A percentile compares a stretch with the other conserved stretches of the same genome.
Evolutionary conservation across 2,329 filamentous ascomycete species (phyloP).

Genomic region (Truncatella angustata): DNA sequence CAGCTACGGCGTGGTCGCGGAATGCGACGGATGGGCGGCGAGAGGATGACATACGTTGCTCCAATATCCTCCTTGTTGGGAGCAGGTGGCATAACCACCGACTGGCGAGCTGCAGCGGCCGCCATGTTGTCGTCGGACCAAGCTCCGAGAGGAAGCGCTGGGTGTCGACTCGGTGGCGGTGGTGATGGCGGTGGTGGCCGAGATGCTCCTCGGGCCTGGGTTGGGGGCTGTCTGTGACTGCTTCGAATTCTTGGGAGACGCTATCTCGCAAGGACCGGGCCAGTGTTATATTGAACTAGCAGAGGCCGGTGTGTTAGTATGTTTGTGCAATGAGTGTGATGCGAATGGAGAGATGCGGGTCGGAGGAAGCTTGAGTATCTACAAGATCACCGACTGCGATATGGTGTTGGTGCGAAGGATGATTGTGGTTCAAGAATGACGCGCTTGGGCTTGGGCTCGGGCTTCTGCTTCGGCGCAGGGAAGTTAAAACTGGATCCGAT

Average conservation of each 20-base stretch:
- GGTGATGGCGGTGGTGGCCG: too few relatives aligned
- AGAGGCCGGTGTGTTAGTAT: background rate
- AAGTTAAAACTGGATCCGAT: background rate
- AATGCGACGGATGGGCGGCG: background rate
- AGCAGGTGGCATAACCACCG: constrained; percentile 5
- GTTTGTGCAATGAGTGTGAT: background rate
- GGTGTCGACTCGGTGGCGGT: background rate
- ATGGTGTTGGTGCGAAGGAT: background rate
- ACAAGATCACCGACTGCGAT: too few relatives aligned
- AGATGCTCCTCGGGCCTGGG: background rate
- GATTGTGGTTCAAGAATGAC: background rate
- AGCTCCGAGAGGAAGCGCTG: background rate
- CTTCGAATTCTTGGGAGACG: background rate
- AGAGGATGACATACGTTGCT: constrained; percentile 6
- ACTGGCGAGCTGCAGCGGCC: background rate
- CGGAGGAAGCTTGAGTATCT: too few relatives aligned
- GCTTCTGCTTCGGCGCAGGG: too few relatives aligned
- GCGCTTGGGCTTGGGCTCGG: too few relatives aligned
- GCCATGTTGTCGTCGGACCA: background rate
- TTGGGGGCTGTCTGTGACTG: background rate
- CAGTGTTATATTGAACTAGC: too few relatives aligned
- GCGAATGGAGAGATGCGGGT: background rate
- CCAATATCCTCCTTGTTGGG: constrained; percentile 9
- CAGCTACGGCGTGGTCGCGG: background rate
- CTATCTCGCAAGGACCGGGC: background rate